Percentiles rank a stretch among this genome's conserved stretches.
Conservation (phyloP, 2,329 filamentous ascomycete species). For the Pseudogymnoascus verrucosus region DNA sequence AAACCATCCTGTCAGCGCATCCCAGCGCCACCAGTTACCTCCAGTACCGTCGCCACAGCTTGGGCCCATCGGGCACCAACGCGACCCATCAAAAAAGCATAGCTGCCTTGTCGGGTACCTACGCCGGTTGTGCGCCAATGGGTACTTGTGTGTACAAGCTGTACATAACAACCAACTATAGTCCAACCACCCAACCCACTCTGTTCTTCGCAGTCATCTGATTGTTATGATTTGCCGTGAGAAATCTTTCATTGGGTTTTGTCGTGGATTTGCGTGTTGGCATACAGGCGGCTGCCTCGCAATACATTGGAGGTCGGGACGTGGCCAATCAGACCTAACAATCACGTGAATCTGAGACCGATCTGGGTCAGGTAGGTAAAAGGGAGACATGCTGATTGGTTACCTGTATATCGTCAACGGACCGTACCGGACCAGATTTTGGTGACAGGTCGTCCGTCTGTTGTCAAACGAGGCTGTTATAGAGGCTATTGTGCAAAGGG, state of each 20-base stretch:
- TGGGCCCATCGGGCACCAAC: not conserved
- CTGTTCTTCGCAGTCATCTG: not conserved
- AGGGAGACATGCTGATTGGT: not conserved
- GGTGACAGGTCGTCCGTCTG: not conserved
- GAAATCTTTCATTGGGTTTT: not conserved
- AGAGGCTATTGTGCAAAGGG: not conserved
- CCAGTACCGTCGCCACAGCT: not conserved
- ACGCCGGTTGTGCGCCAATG: not conserved
- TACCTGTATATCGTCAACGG: not conserved
- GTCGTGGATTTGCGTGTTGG: not conserved
- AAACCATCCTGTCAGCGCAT: not conserved
- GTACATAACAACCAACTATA: not conserved
- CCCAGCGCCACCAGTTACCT: not conserved
- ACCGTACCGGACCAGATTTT: not conserved
- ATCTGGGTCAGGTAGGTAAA: not conserved
- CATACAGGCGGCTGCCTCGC: not conserved
- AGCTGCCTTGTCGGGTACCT: not conserved
- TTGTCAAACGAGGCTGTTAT: not conserved
- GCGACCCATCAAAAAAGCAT: not conserved
- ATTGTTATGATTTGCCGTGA: not conserved
- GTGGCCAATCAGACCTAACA: not conserved
- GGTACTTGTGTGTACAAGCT: not conserved
- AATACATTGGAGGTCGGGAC: not conserved
- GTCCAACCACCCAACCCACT: not conserved
- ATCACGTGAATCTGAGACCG: not conserved